These are phyloP conservation scores for Brassica balearica DNA, from an alignment of 441 rosid species.

Conservation along the genomic window DNA sequence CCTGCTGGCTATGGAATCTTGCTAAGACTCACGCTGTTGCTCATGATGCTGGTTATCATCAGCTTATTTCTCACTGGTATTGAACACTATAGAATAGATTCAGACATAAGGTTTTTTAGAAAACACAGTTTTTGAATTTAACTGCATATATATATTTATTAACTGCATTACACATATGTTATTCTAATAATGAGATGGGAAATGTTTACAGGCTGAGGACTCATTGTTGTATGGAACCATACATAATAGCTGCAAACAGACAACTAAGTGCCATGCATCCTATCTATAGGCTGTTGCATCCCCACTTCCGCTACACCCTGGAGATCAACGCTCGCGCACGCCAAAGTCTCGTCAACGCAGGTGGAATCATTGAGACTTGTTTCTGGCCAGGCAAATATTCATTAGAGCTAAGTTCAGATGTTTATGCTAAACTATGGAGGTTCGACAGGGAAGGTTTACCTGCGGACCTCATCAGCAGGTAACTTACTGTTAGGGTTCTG, in stretches of 20 bases:
- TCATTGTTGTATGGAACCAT: slow-evolving; percentile 9
- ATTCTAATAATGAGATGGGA: background rate
- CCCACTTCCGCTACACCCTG: slow-evolving; percentile 4
- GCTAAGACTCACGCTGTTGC: background rate
- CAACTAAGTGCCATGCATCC: slow-evolving; percentile 1
- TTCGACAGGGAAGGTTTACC: slow-evolving; percentile 3
- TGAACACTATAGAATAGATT: background rate
- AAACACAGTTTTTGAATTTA: background rate
- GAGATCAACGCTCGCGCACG: background rate
- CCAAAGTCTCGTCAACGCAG: slow-evolving; percentile 9
- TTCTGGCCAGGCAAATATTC: slow-evolving; percentile 8
- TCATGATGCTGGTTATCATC: slow-evolving; percentile 2
- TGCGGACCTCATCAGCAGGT: slow-evolving; percentile 6
- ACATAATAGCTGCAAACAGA: slow-evolving; percentile 4
- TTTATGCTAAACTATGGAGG: slow-evolving; percentile 1
- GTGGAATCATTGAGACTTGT: slow-evolving; percentile 9
- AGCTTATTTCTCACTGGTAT: slow-evolving; percentile 5
- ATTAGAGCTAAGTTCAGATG: background rate
- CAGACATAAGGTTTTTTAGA: background rate
- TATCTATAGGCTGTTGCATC: slow-evolving; percentile 1
- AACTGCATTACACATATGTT: background rate
- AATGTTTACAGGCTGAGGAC: slow-evolving; percentile 8
- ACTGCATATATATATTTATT: background rate
- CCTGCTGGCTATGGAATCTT: too few relatives aligned
- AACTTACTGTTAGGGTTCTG: background rate